Base-by-base conservation (phyloP, 805 yeast genomes). In the Candida khao-thaluensis region DNA sequence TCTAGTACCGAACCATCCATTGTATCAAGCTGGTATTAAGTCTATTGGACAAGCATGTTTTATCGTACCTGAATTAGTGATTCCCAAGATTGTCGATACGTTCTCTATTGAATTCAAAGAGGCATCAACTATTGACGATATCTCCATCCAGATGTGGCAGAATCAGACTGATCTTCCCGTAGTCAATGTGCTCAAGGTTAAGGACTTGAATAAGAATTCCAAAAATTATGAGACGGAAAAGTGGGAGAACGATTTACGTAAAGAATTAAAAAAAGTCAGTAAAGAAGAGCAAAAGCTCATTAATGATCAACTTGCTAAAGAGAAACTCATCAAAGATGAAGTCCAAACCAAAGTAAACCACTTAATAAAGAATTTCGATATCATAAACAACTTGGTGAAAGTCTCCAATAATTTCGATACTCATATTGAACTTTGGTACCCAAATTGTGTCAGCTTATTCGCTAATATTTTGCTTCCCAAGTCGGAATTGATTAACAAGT, bases 171-270 rank as follows among this genome's bases (percentile, higher is more conserved):
- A 84, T 2, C 61, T 80, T 14, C 80, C 86, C 52, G 78, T 85
- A 4, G 59, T 85, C 35, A 74, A 72, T 25, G 51, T 56, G 9
- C 64, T 63, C 40, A 74, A 69, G 53, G 62, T 66, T 10, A 66
- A 63, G 4, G 77, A 79, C 10, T 23, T 41, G 17, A 77, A 78
- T 54, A 86, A 85, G 56, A 86, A 86, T 56, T 66, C 86, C 1
- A 89, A 82, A 54, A 96, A 89, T 52, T 87, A 87, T 51, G 95
- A 84, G 51, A 84, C 90, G 2, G 65, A 76, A 43, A 80, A 86
- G 57, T 91, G 98, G 98, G 99, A 93, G 56, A 89, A 82, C 49
- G 76, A 76, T 37, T 74, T 93, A 22, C 78, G 91, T 51, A 79
- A 79, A 46, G 91, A 88, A 53, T 69, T 89, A 25, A 81, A 83